These are phyloP conservation scores for Colletotrichum eleusines DNA, from an alignment of 2,329 filamentous ascomycete species.

Conservation along the genomic window DNA sequence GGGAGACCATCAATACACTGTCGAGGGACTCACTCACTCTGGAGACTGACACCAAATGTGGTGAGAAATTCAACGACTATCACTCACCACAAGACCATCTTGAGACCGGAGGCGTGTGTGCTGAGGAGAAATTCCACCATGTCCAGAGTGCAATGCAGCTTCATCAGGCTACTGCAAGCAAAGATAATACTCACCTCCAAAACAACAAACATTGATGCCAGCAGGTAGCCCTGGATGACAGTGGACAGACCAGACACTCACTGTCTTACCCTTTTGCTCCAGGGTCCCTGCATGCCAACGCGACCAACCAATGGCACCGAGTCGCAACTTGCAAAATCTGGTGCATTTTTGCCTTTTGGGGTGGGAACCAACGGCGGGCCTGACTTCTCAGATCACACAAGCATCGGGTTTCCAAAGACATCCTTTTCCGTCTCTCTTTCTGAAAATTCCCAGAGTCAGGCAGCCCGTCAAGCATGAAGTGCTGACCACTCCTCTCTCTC, in stretches of 20 bases:
- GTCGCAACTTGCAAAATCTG: slow-evolving; percentile 36
- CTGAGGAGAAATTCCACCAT: background rate
- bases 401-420: slow-evolving; percentile 12
- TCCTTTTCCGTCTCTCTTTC: background rate
- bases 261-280: slow-evolving; percentile 23
- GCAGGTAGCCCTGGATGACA: slow-evolving; percentile 19
- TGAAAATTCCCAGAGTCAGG: too few relatives aligned
- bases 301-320: slow-evolving; percentile 31
- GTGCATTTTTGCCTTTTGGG: slow-evolving; percentile 35
- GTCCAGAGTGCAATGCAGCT: too few relatives aligned
- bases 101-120: background rate
- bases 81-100: background rate
- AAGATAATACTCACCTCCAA: background rate
- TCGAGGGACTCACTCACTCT: background rate
- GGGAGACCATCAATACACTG: background rate
- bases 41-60: background rate
- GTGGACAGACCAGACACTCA: too few relatives aligned
- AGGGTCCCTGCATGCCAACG: slow-evolving; percentile 26
- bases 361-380: slow-evolving; percentile 26
- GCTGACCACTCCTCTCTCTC: slow-evolving; percentile 17
- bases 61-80: background rate
- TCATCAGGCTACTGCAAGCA: too few relatives aligned
- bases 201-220: background rate
- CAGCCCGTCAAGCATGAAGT: slow-evolving; percentile 24
- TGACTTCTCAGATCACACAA: slow-evolving; percentile 37